Conservation (phyloP, 176 grass and related monocot genomes). For the Stipa capillata region DNA sequence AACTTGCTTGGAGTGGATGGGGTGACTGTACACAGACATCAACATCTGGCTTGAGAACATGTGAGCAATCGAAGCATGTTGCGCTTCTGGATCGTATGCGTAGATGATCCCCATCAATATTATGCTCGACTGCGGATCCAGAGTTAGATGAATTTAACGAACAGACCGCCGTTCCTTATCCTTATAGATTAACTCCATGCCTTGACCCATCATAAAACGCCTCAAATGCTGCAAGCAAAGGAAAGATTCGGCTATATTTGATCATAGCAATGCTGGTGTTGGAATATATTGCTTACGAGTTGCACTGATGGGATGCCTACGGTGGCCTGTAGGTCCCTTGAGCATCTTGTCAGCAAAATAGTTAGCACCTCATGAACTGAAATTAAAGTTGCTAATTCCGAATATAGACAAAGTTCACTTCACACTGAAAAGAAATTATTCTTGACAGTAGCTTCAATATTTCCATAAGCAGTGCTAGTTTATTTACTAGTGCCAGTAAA, state of each 20-base stretch:
- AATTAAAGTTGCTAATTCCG: neutral
- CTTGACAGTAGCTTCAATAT: neutral
- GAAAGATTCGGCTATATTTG: neutral
- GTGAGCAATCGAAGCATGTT: slow-evolving; percentile 43
- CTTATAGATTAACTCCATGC: slow-evolving; percentile 61
- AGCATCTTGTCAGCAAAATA: slow-evolving; percentile 9
- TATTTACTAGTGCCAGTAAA: too few relatives aligned
- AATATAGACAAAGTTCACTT: neutral
- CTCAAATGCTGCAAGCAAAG: slow-evolving; percentile 63
- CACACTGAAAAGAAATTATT: neutral
- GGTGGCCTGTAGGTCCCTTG: neutral
- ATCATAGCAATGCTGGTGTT: too few relatives aligned
- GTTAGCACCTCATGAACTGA: slow-evolving; percentile 6
- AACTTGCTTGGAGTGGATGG: slow-evolving; percentile 22
- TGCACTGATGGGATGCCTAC: slow-evolving; percentile 24
- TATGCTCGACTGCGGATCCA: slow-evolving; percentile 25
- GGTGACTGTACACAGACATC: slow-evolving; percentile 57
- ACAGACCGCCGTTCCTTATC: slow-evolving; percentile 52
- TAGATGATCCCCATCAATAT: slow-evolving; percentile 41
- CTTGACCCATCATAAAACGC: slow-evolving; percentile 63
- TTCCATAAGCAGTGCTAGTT: neutral
- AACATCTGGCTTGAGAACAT: slow-evolving; percentile 53
- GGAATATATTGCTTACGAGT: slow-evolving; percentile 38
- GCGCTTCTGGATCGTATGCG: slow-evolving; percentile 63
- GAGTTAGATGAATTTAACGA: slow-evolving; percentile 30